These are phyloP conservation scores for Leccinum ochraceum DNA, from an alignment of 768 basidiomycete species.

Conservation along the genomic window DNA sequence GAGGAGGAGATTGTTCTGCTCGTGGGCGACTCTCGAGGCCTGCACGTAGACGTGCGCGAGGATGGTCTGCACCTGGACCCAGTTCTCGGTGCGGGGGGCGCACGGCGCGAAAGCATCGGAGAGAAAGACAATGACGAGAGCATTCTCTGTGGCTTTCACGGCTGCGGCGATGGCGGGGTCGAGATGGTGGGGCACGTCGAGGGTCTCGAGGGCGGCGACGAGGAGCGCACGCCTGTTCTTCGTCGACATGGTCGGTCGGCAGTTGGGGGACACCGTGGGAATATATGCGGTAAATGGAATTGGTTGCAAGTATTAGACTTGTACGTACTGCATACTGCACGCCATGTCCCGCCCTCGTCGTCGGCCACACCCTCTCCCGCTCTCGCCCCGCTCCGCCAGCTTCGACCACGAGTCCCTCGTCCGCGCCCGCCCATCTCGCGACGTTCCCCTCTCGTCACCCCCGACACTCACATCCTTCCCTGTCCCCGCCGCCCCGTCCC, in stretches of 20 bases:
- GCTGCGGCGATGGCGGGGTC: conserved; percentile 54
- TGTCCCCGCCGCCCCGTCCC: conserved; percentile 43
- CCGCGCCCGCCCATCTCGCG: conserved; percentile 8
- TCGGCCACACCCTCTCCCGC: conserved; percentile 3
- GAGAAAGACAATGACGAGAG: conserved; percentile 65
- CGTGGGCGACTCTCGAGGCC: conserved; percentile 74
- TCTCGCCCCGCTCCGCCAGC: conserved; percentile 9
- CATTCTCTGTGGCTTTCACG: conserved; percentile 40
- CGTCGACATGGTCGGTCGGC: conserved; percentile 2
- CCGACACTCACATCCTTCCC: conserved; percentile 14
- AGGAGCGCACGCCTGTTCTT: conserved; percentile 37
- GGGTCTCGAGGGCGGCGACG: conserved; percentile 52
- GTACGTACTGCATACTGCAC: too few relatives aligned
- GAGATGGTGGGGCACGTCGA: conserved; percentile 57
- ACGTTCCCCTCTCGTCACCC: conserved; percentile 28
- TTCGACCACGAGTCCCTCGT: conserved; percentile 21
- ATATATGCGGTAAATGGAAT: neutral
- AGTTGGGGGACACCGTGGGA: conserved; percentile 17
- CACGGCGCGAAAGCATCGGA: conserved; percentile 55
- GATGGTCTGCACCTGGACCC: conserved; percentile 71
- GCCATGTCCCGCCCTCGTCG: neutral
- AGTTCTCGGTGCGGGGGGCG: conserved; percentile 46
- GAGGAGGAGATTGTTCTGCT: conserved; percentile 67
- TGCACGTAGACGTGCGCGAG: conserved; percentile 85
- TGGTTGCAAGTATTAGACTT: neutral